Conservation (phyloP, 1,284 basidiomycete species). For the Papiliotrema laurentii region DNA sequence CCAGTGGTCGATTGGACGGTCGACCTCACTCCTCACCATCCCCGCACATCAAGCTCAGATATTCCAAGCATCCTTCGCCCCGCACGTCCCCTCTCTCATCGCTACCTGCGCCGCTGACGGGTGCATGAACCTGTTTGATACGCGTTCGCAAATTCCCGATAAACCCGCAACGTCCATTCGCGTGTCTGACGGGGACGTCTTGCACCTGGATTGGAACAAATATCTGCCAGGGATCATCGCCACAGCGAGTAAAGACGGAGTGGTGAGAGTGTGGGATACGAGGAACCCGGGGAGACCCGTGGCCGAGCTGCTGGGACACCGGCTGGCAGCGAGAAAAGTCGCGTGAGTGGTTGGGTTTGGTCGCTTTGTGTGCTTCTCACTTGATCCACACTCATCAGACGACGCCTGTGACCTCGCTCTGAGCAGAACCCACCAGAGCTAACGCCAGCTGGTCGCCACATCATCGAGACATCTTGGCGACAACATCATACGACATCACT, state of each 20-base stretch:
- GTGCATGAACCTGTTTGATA: conserved; percentile 72
- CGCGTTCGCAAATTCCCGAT: conserved; percentile 52
- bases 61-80: conserved; percentile 86
- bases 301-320: conserved; percentile 47
- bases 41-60: conserved; percentile 61
- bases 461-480: conserved; percentile 61
- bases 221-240: conserved; percentile 51
- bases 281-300: conserved; percentile 16
- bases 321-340: conserved; percentile 52
- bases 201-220: conserved; percentile 56
- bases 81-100: conserved; percentile 75
- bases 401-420: background rate
- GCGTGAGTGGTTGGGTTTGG: conserved; percentile 29
- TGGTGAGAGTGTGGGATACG: conserved; percentile 50
- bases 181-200: conserved; percentile 19
- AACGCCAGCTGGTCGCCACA: conserved; percentile 51
- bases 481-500: conserved; percentile 81
- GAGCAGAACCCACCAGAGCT: background rate
- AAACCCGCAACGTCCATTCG: conserved; percentile 9
- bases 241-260: conserved; percentile 51
- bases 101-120: conserved; percentile 84
- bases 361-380: background rate
- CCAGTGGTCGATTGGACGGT: conserved; percentile 82
- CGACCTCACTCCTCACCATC: conserved; percentile 71
- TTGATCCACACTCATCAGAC: background rate